Percentiles rank a stretch among this genome's conserved stretches.
phyloP scores from a whole-genome alignment of 2,329 filamentous ascomycete genomes.

The Cercospora sp. region DNA sequence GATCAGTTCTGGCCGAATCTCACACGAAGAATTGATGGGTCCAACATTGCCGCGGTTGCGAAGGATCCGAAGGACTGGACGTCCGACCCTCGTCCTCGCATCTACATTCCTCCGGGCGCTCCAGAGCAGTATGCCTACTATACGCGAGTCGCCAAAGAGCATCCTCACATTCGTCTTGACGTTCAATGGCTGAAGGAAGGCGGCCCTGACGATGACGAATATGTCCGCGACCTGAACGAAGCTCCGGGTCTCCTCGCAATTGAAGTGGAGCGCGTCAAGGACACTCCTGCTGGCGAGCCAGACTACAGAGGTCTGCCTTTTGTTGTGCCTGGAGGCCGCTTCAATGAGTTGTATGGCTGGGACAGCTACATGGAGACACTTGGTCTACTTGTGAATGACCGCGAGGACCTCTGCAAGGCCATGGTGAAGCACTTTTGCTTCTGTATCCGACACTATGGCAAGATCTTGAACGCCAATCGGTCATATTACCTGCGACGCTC shows the following conservation, averaged over 20 bases:
- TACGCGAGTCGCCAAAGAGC: slow-evolving; percentile 70
- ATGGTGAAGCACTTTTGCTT: slow-evolving; percentile 98
- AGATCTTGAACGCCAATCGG: slow-evolving; percentile 94
- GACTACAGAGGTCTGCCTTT: slow-evolving; percentile 82
- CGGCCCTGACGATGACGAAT: slow-evolving; percentile 66
- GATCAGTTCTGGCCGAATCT: slow-evolving; percentile 91
- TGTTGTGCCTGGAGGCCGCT: slow-evolving; percentile 93
- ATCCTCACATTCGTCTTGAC: slow-evolving; percentile 82
- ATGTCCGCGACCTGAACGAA: slow-evolving; percentile 78
- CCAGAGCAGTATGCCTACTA: slow-evolving; percentile 92
- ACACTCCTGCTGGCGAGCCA: slow-evolving; percentile 67
- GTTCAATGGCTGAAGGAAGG: slow-evolving; percentile 73
- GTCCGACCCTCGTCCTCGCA: slow-evolving; percentile 79
- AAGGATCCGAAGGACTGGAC: slow-evolving; percentile 96
- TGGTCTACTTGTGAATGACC: slow-evolving; percentile 81
- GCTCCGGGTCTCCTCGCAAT: slow-evolving; percentile 88
- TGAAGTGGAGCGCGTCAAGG: slow-evolving; percentile 69
- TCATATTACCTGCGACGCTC: slow-evolving; percentile 94
- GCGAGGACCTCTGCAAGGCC: slow-evolving; percentile 81
- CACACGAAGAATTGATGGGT: slow-evolving; percentile 85
- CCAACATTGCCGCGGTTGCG: slow-evolving; percentile 81
- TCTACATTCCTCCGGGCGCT: slow-evolving; percentile 83
- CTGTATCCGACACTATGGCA: slow-evolving; percentile 96
- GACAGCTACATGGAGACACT: slow-evolving; percentile 98
- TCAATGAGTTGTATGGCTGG: slow-evolving; percentile 99